phyloP scores from a whole-genome alignment of 352 stramenopile species.

The Saprolegnia diclina region DNA sequence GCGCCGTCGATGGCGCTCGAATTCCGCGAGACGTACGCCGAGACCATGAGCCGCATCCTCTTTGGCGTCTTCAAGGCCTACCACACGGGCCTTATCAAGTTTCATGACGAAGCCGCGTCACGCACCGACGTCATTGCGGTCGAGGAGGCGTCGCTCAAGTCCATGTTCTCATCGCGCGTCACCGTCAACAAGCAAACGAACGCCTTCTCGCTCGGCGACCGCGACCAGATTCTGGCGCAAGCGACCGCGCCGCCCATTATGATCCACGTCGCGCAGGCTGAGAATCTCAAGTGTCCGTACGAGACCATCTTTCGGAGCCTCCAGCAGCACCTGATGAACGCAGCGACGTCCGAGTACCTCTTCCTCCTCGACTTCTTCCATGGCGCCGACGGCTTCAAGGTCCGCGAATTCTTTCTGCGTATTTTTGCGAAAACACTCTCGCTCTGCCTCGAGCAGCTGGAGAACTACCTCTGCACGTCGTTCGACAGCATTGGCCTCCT shows the following conservation, averaged over 20 bases:
- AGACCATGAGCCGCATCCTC: slow-evolving; percentile 96
- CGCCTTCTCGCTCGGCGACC: slow-evolving; percentile 89
- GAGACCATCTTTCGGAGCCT: slow-evolving; percentile 95
- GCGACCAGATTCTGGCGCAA: slow-evolving; percentile 86
- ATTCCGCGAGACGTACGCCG: slow-evolving; percentile 93
- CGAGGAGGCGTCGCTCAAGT: slow-evolving; percentile 91
- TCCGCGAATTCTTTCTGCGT: slow-evolving; percentile 90
- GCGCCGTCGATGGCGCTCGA: slow-evolving; percentile 91
- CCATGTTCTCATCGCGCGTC: slow-evolving; percentile 77
- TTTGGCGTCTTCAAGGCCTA: slow-evolving; percentile 96
- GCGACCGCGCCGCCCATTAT: slow-evolving; percentile 85
- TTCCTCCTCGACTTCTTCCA: slow-evolving; percentile 95
- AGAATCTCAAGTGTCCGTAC: slow-evolving; percentile 91
- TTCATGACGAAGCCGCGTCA: slow-evolving; percentile 91
- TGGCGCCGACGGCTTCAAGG: slow-evolving; percentile 60
- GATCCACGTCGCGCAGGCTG: slow-evolving; percentile 91
- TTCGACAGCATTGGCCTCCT: slow-evolving; percentile 96
- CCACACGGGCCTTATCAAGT: slow-evolving; percentile 90
- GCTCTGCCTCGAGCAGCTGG: slow-evolving; percentile 94
- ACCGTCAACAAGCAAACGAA: slow-evolving; percentile 95
- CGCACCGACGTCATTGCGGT: slow-evolving; percentile 93
- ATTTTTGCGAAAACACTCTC: slow-evolving; percentile 96
- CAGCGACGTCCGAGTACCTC: slow-evolving; percentile 95
- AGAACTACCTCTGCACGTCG: slow-evolving; percentile 97
- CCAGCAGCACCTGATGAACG: slow-evolving; percentile 97